Evolutionary conservation across 2,329 filamentous ascomycete genomes (phyloP).

Genomic region (Dendrostoma leiphaemia): DNA sequence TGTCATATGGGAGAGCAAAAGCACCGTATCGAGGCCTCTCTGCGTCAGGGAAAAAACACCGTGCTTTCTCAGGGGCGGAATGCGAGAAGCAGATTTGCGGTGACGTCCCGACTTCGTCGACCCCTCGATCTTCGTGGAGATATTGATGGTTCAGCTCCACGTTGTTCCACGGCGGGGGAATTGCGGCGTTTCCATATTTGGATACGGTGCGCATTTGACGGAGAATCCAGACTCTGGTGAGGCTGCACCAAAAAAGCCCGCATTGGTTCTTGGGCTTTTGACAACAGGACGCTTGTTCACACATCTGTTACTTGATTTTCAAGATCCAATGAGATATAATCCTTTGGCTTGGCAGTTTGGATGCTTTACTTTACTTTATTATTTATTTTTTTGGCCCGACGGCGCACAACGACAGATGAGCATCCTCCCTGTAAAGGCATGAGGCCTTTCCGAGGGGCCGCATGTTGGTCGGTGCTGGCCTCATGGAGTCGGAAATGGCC

Average conservation of each 20-base stretch:
- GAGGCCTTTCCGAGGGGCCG: background rate
- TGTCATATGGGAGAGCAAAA: background rate
- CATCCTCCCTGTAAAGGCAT: background rate
- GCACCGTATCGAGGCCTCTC: constrained; percentile 4
- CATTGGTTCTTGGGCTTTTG: background rate
- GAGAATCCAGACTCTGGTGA: background rate
- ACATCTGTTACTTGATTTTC: background rate
- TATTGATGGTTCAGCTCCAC: background rate
- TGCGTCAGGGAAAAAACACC: background rate
- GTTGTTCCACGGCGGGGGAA: background rate
- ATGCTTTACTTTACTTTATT: too few species aligned
- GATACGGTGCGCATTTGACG: background rate
- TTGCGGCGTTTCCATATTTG: constrained; percentile 2
- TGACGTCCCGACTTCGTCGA: constrained; percentile 4
- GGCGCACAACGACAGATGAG: background rate
- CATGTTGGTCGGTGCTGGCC: background rate
- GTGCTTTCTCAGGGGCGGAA: constrained; percentile 11
- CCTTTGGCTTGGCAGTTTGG: too few species aligned
- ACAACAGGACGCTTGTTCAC: background rate
- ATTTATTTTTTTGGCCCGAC: background rate
- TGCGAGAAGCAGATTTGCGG: constrained; percentile 11
- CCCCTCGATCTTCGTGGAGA: constrained; percentile 7
- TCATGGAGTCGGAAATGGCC: constrained; percentile 1
- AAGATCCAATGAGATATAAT: background rate
- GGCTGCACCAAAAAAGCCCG: constrained; percentile 7